Conservation (phyloP, 495 filamentous ascomycete genomes). For the Baudoinia panamericana region DNA sequence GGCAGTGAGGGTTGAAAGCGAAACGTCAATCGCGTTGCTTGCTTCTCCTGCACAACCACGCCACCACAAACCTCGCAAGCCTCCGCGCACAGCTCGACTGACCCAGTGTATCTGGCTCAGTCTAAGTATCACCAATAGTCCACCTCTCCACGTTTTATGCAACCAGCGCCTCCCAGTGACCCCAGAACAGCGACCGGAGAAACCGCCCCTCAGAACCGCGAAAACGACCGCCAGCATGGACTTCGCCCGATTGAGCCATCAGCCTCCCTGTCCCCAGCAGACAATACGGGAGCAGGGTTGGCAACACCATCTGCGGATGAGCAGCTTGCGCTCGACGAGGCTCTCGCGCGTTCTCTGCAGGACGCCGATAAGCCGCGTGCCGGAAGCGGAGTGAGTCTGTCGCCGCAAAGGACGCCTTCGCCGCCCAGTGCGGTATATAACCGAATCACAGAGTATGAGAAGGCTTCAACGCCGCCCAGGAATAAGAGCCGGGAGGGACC, state of each 20-base stretch:
- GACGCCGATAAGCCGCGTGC: conserved; percentile 1
- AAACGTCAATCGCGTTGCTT: no score
- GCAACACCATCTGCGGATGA: background rate
- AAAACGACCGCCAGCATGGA: conserved; percentile 62
- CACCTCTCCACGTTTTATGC: conserved; percentile 61
- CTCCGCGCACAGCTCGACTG: conserved; percentile 20
- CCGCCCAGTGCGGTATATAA: conserved; percentile 43
- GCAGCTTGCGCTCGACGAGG: conserved; percentile 18
- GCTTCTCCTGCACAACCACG: conserved; percentile 7
- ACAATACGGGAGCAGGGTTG: conserved; percentile 7
- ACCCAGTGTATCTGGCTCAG: conserved; percentile 48
- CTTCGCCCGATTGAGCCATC: conserved; percentile 30
- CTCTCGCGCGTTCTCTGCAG: conserved; percentile 11
- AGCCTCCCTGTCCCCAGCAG: conserved; percentile 21
- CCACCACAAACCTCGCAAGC: conserved; percentile 11
- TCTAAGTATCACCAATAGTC: conserved; percentile 36
- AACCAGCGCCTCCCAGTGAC: conserved; percentile 52
- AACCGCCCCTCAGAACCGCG: no score
- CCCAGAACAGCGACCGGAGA: conserved; percentile 31
- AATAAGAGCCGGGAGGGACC: conserved; percentile 36
- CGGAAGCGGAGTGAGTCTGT: conserved; percentile 24
- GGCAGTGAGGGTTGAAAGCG: no score
- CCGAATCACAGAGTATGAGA: conserved; percentile 63
- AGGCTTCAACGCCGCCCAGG: conserved; percentile 34
- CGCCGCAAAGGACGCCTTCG: conserved; percentile 19